These are phyloP conservation scores for Vanderwaltozyma yarrowii DNA, from an alignment of 805 yeast genomes.

Conservation along the genomic window DNA sequence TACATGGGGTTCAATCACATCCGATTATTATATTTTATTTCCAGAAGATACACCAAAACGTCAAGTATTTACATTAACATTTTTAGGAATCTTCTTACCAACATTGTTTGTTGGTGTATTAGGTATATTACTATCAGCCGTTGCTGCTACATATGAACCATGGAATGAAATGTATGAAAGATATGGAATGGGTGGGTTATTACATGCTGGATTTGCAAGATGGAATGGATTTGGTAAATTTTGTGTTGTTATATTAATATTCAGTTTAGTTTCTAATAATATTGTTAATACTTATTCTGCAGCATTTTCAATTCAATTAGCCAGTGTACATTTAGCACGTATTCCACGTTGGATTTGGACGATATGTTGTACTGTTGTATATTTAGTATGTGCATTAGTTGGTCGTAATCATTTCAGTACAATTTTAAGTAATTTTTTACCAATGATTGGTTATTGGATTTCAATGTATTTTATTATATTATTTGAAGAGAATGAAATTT, in stretches of 20 bases:
- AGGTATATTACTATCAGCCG: conserved; percentile 62
- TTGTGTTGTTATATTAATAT: conserved; percentile 53
- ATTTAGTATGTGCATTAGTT: conserved; percentile 60
- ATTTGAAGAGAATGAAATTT: conserved; percentile 61
- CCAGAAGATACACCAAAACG: conserved; percentile 58
- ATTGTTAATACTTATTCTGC: conserved; percentile 74
- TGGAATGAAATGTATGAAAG: conserved; percentile 49
- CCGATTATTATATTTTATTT: conserved; percentile 74
- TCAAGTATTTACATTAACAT: conserved; percentile 50
- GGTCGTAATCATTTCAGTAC: conserved; percentile 66
- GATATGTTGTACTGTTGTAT: conserved; percentile 48
- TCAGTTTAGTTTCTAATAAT: conserved; percentile 74
- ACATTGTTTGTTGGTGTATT: conserved; percentile 65
- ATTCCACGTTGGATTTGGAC: conserved; percentile 77
- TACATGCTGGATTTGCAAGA: conserved; percentile 50
- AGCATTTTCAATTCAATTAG: conserved; percentile 66
- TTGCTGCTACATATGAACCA: conserved; percentile 45
- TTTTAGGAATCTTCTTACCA: conserved; percentile 57
- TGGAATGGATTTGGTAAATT: conserved; percentile 78
- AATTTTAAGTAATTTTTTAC: conserved; percentile 70
- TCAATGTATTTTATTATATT: conserved; percentile 67
- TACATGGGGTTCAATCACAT: conserved; percentile 83
- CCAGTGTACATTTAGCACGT: conserved; percentile 42
- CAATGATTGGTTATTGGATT: conserved; percentile 90
- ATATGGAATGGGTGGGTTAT: conserved; percentile 67